Evolutionary conservation across 2,329 filamentous ascomycete genomes (phyloP), one percentile per base, ranked within the genome.

Genomic region (Endothia cerciana): DNA sequence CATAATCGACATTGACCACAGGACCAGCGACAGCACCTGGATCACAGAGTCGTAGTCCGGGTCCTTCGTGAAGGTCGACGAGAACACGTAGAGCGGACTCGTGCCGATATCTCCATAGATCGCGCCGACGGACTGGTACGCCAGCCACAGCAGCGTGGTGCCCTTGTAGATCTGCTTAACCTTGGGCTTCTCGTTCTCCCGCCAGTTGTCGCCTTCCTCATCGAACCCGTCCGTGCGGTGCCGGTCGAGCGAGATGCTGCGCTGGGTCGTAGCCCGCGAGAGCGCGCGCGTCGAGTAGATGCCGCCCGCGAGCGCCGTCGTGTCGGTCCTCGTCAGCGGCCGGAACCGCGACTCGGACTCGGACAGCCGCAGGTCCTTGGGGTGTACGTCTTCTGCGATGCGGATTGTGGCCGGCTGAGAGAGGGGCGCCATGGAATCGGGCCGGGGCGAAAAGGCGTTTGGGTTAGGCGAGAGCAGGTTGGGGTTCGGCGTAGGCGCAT

Each of bases 1-100:
- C 77, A 91, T 89, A 66, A 90, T 77, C n/a, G 86, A 88, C 56
- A 91, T 74, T 0, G 86, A 84, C 88, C 88, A 91, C 47, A 91
- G 82, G 63, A 91, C 85, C 43, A 91, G 81, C 1, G 88, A 91
- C 1, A 90, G 77, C 0, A 86, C 87, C 59, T 88, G 86, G 41
- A 89, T 77, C 3, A 91, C 78, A 70, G 88, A 83, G 19, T 84
- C 78, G 67, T 83, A 81, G 11, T 76, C 78, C 0, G 87, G 87
- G 7, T 81, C 75, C 3, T 78, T 76, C 40, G 81, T 79, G 71
- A 91, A 91, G 1, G 86, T 89, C 33, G 85, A 87, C n/a, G 87
- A 89, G 74, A 80, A 91, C 17, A 90, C 88, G 71, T 91, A 91
- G 17, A 91, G 82, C n/a, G 87, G 88, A 69, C 84, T 87, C 0